Evolutionary conservation across 2,329 filamentous ascomycete genomes (phyloP).

Genomic region (Exophiala sideris): DNA sequence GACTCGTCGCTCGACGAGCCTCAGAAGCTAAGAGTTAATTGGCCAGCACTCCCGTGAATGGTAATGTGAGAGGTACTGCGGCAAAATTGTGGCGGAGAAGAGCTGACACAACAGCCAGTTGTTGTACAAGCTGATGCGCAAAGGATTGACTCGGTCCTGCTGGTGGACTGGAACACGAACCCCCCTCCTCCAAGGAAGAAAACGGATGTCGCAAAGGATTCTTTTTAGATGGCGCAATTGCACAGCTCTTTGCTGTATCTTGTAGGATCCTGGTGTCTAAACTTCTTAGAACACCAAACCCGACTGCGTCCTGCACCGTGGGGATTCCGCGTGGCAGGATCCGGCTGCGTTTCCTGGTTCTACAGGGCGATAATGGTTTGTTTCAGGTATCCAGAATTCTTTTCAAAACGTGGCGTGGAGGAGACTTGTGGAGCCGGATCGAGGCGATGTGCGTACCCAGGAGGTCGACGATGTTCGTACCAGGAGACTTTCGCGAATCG

Average conservation of each 20-base stretch:
- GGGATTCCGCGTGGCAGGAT: background rate
- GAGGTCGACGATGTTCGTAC: slow-evolving; percentile 7
- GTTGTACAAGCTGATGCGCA: slow-evolving; percentile 14
- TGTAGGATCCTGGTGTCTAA: background rate
- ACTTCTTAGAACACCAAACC: background rate
- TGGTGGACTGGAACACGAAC: background rate
- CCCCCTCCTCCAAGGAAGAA: no score
- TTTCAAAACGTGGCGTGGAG: slow-evolving; percentile 10
- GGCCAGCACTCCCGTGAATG: slow-evolving; percentile 5
- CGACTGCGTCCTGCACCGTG: no score
- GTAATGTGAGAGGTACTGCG: slow-evolving; percentile 7
- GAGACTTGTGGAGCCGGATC: slow-evolving; percentile 19
- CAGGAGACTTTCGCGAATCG: background rate
- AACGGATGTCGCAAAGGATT: no score
- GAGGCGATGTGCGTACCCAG: slow-evolving; percentile 13
- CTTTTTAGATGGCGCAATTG: background rate
- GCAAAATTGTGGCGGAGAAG: slow-evolving; percentile 8
- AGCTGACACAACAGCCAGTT: slow-evolving; percentile 15
- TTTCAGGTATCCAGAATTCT: background rate
- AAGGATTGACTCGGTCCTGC: background rate
- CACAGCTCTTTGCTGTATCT: background rate
- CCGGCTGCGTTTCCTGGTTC: background rate
- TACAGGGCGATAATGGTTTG: background rate
- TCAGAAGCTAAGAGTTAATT: slow-evolving; percentile 9
- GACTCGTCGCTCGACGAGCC: slow-evolving; percentile 15